Evolutionary conservation across 1,284 basidiomycete genomes (phyloP), one percentile per base, ranked within the genome.

Genomic region (Puccinia hordei): DNA sequence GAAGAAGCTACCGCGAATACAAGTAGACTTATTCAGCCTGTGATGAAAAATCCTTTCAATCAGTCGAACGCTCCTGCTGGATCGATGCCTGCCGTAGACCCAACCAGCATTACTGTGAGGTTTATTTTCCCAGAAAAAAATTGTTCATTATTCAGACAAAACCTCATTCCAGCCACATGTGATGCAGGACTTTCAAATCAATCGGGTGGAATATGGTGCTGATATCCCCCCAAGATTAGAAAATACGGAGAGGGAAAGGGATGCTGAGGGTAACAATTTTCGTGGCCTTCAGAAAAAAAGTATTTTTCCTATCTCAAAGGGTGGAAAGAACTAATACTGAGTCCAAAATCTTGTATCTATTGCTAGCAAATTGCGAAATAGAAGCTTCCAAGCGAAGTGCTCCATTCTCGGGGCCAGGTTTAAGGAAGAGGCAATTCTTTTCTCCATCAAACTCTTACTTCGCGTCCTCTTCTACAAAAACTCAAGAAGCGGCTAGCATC

Each of bases 401-500:
- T 33, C 66, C 66, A 68, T 68, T 49, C 19, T 68, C 41, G 6
- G 49, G 27, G 66, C 9, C 12, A 27, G 46, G 66, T 49, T 46
- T 35, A 46, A 68, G 44, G 6, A 68, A 68, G 27, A 68, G 66
- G 33, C 66, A 68, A 19, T 49, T 68, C 10, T 10, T 68, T 51
- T 68, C 66, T 46, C 66, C 41, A 24, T 30, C 66, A 68, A 49
- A n/a, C 41, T 68, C 66, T 15, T 17, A 68, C 46, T 22, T 68
- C n/a, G 41, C 41, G 9, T 38, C 19, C n/a, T 46, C 66, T 30
- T 68, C 66, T 19, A 24, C 66, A 46, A 68, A 68, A 68, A 33
- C 22, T 38, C 66, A 44, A 68, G 46, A 66, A 41, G 35, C 22
- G 66, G 66, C 66, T 19, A 68, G 41, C 22, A 27, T 68, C 66